These are phyloP conservation scores for Colletotrichum salicis DNA, from an alignment of 2,329 filamentous ascomycete species.

Conservation along the genomic window DNA sequence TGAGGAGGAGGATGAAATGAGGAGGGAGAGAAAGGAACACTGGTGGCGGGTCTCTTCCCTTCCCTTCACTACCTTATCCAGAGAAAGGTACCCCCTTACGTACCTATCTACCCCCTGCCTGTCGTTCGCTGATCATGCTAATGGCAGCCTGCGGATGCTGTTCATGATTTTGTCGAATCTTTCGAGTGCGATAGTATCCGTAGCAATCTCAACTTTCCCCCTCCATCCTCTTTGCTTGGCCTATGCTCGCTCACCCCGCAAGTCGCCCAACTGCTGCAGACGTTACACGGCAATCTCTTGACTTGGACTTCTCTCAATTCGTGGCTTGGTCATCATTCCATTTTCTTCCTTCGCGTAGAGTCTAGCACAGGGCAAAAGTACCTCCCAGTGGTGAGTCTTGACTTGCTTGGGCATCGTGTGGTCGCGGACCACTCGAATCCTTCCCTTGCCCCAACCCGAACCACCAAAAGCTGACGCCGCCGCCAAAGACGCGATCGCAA, in stretches of 20 bases:
- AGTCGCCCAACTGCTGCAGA: slow-evolving; percentile 1
- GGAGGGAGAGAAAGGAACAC: background rate
- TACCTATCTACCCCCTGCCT: slow-evolving; percentile 8
- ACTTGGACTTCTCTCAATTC: slow-evolving; percentile 1
- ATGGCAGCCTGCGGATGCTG: slow-evolving; percentile 14
- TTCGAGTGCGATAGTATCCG: background rate
- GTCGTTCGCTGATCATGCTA: slow-evolving; percentile 20
- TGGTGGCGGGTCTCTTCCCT: background rate
- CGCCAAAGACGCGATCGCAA: slow-evolving; percentile 16
- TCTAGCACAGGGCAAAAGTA: slow-evolving; percentile 16
- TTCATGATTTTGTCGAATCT: slow-evolving; percentile 31
- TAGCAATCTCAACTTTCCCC: slow-evolving; percentile 13
- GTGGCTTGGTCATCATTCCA: slow-evolving; percentile 17
- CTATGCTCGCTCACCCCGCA: background rate
- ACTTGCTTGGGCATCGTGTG: slow-evolving; percentile 11
- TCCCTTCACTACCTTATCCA: too few species aligned
- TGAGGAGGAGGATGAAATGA: background rate
- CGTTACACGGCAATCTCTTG: slow-evolving; percentile 7
- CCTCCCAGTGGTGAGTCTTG: slow-evolving; percentile 27
- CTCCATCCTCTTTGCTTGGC: slow-evolving; percentile 1
- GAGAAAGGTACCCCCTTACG: background rate
- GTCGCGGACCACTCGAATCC: slow-evolving; percentile 21
- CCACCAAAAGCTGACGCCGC: slow-evolving; percentile 29
- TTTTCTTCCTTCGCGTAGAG: slow-evolving; percentile 10
- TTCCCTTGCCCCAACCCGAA: slow-evolving; percentile 1